These are phyloP conservation scores for Spathaspora boniae DNA, from an alignment of 805 yeast genomes.

Conservation along the genomic window DNA sequence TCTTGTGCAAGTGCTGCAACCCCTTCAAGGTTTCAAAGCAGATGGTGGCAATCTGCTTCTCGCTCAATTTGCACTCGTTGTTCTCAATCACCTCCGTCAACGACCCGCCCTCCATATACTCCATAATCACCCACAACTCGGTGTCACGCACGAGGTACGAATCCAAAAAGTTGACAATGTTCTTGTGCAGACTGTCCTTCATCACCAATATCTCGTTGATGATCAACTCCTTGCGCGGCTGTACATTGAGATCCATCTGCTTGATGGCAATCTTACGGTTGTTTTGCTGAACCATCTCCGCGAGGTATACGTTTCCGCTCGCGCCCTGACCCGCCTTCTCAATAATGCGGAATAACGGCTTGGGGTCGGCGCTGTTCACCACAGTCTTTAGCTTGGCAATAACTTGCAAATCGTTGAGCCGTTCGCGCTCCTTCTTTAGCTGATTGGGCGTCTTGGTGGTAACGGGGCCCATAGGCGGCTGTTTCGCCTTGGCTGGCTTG, in stretches of 20 bases:
- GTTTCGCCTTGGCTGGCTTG: conserved; percentile 2
- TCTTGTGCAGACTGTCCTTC: conserved; percentile 93
- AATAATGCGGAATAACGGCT: conserved; percentile 69
- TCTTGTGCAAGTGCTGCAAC: conserved; percentile 83
- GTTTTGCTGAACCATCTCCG: conserved; percentile 55
- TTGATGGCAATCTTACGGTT: conserved; percentile 86
- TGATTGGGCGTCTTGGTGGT: conserved; percentile 36
- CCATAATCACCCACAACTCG: conserved; percentile 99
- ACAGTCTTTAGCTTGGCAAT: conserved; percentile 78
- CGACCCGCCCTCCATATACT: conserved; percentile 98
- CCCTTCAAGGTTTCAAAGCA: conserved; percentile 91
- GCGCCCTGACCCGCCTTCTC: conserved; percentile 98
- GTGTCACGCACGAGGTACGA: conserved; percentile 75
- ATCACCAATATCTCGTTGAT: conserved; percentile 94
- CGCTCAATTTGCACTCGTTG: conserved; percentile 66
- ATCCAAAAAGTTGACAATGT: conserved; percentile 92
- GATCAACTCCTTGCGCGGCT: conserved; percentile 91
- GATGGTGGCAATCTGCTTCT: conserved; percentile 87
- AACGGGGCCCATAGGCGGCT: conserved; percentile 10
- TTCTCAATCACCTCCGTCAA: conserved; percentile 93
- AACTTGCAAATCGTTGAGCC: conserved; percentile 80
- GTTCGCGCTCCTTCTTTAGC: conserved; percentile 38
- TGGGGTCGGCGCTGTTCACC: conserved; percentile 83
- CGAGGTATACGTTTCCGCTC: conserved; percentile 89
- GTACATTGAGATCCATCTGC: conserved; percentile 88